Base-by-base conservation (phyloP, 441 rosid genomes). In the Eruca vesicaria region DNA sequence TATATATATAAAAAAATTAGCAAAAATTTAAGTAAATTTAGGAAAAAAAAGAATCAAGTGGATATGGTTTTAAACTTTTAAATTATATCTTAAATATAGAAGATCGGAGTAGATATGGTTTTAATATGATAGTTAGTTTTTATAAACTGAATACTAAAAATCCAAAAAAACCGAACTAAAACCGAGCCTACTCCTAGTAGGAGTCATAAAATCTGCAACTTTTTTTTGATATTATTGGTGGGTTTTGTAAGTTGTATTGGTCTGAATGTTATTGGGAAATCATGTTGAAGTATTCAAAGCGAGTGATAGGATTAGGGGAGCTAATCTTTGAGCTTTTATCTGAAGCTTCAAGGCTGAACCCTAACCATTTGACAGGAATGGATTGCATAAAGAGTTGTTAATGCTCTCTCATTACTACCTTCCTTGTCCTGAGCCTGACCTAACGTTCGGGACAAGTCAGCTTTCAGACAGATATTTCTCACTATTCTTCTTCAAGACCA, bases 401-500 rank as follows among this genome's bases (percentile, higher is more conserved):
- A 14, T 82, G 48, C 9, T 89, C 14, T 32, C 81, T 69, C 88
- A 89, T 80, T 89, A 89, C 76, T 84, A 86, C 68, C 96, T 91
- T 3, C 71, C 79, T 5, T 92, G 93, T 36, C 93, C 90, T 0
- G 71, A 88, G 67, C 93, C 94, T 14, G 84, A 85, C 35, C 18
- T 82, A 59, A 85, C 94, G 2, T 19, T 82, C 9, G 94, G 88
- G 33, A 41, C 83, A 50, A 71, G 71, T 71, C 78, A 57, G 66
- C 96, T 87, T 38, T 18, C 85, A 0, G 88, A 89, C 53, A 61
- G 55, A 35, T 85, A 64, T 87, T 89, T 71, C 52, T 92, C 4
- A 87, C 91, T 0, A 68, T 86, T 15, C 91, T 90, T 78, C 78
- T 87, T 9, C 92, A 84, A 76, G 92, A 85, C 75, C 81, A 85